Percentiles rank a stretch among this genome's conserved stretches.
phyloP scores from a whole-genome alignment of 176 grass and related monocot species.

The Carex pumila region DNA sequence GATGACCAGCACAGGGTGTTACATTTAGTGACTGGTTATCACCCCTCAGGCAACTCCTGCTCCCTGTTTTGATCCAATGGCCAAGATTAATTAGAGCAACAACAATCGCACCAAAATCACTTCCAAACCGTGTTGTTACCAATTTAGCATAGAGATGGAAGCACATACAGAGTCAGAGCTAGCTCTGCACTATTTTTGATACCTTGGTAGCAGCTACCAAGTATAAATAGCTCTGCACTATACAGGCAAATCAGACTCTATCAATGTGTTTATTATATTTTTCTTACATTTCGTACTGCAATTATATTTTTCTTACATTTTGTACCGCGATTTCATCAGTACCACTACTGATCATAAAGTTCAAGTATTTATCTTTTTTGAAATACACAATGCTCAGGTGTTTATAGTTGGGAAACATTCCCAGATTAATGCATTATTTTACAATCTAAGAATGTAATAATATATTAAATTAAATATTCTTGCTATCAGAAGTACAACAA shows the following conservation, averaged over 20 bases:
- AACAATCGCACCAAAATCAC: background rate
- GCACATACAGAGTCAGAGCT: background rate
- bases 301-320: background rate
- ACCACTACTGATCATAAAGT: background rate
- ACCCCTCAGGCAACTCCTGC: background rate
- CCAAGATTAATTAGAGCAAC: background rate
- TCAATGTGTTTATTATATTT: background rate
- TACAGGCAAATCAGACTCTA: background rate
- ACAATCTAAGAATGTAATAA: background rate
- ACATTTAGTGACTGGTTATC: background rate
- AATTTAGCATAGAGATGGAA: background rate
- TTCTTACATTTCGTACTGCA: background rate
- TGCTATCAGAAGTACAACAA: background rate
- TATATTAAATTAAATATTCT: background rate
- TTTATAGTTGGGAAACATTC: background rate
- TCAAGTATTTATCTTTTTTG: background rate
- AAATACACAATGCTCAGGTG: background rate
- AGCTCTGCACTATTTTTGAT: background rate
- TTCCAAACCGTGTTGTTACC: background rate
- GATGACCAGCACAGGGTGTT: background rate
- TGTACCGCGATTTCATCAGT: background rate
- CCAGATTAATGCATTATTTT: background rate
- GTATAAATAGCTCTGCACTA: background rate
- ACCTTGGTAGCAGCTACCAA: too few relatives aligned
- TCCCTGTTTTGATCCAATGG: slow-evolving; percentile 10